Evolutionary conservation across 345 rosid species (phyloP).

Genomic region (Litchi chinensis): DNA sequence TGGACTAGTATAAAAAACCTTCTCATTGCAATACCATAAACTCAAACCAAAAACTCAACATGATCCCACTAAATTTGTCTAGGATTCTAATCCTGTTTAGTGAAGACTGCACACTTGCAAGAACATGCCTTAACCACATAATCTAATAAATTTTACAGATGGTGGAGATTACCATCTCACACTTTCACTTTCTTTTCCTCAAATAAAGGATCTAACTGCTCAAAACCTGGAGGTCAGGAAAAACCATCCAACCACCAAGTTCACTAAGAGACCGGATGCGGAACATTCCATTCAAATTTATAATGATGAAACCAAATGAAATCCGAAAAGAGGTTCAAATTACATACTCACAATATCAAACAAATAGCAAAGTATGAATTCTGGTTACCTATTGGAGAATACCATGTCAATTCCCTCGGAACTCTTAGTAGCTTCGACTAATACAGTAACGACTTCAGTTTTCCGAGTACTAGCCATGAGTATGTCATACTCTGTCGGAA

Average conservation of each 20-base stretch:
- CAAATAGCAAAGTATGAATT: background rate
- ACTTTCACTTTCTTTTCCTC: background rate
- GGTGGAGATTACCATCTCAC: background rate
- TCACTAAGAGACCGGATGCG: background rate
- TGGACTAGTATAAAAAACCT: background rate
- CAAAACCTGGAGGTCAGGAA: background rate
- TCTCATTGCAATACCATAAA: background rate
- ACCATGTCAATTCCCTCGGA: constrained; percentile 82
- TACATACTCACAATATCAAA: background rate
- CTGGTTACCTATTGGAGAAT: constrained; percentile 74
- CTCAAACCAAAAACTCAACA: background rate
- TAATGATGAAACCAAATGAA: background rate
- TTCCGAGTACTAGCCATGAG: constrained; percentile 93
- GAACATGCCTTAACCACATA: constrained; percentile 5
- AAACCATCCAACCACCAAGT: background rate
- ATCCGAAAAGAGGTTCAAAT: background rate
- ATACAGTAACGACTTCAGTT: constrained; percentile 78
- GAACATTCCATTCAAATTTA: background rate
- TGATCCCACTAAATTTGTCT: background rate
- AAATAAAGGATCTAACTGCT: background rate
- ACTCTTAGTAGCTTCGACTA: constrained; percentile 79
- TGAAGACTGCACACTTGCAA: background rate
- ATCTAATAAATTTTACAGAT: constrained; percentile 4
- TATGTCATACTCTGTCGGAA: constrained; percentile 92
- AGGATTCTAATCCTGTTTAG: background rate